Evolutionary conservation across 345 rosid genomes (phyloP).

Genomic region (Nasturtium officinale): DNA sequence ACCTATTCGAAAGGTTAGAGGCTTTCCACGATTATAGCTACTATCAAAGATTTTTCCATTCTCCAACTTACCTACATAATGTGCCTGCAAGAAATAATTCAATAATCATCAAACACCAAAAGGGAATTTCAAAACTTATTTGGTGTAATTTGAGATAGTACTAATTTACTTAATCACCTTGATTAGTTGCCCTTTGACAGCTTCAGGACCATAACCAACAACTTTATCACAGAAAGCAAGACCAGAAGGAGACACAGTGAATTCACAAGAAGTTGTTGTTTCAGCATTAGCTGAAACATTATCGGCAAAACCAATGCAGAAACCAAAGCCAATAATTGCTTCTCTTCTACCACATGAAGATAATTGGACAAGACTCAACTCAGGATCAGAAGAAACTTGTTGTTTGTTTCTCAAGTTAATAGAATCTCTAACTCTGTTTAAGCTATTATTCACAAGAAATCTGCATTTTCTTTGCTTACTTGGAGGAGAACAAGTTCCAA

Average conservation of each 20-base stretch:
- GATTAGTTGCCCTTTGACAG: constrained; percentile 79
- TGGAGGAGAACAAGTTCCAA: constrained; percentile 46
- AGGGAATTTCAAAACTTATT: not conserved
- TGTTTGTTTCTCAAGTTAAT: constrained; percentile 31
- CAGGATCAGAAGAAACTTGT: constrained; percentile 30
- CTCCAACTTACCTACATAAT: constrained; percentile 85
- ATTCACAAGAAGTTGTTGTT: constrained; percentile 52
- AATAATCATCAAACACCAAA: constrained; percentile 1
- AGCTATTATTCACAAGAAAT: constrained; percentile 26
- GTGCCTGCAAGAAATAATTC: constrained; percentile 53
- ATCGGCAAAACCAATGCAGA: constrained; percentile 44
- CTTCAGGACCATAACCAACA: constrained; percentile 77
- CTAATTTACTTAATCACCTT: constrained; percentile 51
- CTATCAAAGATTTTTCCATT: constrained; percentile 87
- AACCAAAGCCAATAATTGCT: constrained; percentile 50
- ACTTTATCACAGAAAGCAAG: constrained; percentile 82
- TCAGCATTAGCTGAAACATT: constrained; percentile 52
- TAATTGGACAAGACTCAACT: constrained; percentile 28
- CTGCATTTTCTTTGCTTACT: constrained; percentile 32
- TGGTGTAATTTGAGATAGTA: not conserved
- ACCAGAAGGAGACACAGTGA: constrained; percentile 79
- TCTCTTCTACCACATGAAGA: constrained; percentile 62
- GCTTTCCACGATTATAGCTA: constrained; percentile 89
- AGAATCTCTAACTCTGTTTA: constrained; percentile 32
- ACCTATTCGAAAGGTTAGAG: constrained; percentile 74